Conservation (phyloP, 495 filamentous ascomycete species). For the Lophium mytilinum region DNA sequence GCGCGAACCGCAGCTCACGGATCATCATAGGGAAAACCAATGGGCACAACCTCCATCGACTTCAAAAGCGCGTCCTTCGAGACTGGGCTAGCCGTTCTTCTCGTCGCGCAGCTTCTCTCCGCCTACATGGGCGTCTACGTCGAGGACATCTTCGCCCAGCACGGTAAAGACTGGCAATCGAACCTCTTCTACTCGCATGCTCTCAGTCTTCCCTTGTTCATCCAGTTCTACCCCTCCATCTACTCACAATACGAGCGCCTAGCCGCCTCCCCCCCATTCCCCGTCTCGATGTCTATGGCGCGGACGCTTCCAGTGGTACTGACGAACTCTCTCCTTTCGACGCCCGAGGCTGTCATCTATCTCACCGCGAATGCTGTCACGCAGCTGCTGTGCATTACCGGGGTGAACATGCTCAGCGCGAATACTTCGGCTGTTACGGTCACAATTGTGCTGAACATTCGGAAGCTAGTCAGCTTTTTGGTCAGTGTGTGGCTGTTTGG, state of each 20-base stretch:
- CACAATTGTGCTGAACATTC: slow-evolving; percentile 88
- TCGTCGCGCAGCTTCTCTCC: slow-evolving; percentile 80
- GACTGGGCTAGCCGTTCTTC: slow-evolving; percentile 75
- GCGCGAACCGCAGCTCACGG: not conserved
- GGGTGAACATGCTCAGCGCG: slow-evolving; percentile 83
- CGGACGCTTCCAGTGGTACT: slow-evolving; percentile 1
- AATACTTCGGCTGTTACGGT: slow-evolving; percentile 86
- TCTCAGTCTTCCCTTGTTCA: slow-evolving; percentile 63
- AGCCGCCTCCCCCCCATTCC: slow-evolving; percentile 31
- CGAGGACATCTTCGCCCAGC: slow-evolving; percentile 73
- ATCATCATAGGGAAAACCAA: slow-evolving; percentile 29
- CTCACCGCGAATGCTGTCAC: slow-evolving; percentile 64
- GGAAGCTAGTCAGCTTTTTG: slow-evolving; percentile 86
- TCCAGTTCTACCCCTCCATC: slow-evolving; percentile 42
- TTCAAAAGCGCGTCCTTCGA: slow-evolving; percentile 43
- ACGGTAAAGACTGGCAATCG: slow-evolving; percentile 90
- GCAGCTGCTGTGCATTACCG: slow-evolving; percentile 89
- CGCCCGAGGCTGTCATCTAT: slow-evolving; percentile 19
- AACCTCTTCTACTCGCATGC: slow-evolving; percentile 91
- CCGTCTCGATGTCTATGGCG: slow-evolving; percentile 7
- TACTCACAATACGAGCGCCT: slow-evolving; percentile 42
- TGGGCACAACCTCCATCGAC: slow-evolving; percentile 21
- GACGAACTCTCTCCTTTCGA: slow-evolving; percentile 12
- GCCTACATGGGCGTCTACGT: slow-evolving; percentile 94
- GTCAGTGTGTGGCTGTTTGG: slow-evolving; percentile 91